A percentile compares a stretch with the other conserved stretches of the same genome.
These are phyloP conservation scores for Ocimum tenuiflorum DNA, from an alignment of 257 asterid genomes.

Conservation along the genomic window DNA sequence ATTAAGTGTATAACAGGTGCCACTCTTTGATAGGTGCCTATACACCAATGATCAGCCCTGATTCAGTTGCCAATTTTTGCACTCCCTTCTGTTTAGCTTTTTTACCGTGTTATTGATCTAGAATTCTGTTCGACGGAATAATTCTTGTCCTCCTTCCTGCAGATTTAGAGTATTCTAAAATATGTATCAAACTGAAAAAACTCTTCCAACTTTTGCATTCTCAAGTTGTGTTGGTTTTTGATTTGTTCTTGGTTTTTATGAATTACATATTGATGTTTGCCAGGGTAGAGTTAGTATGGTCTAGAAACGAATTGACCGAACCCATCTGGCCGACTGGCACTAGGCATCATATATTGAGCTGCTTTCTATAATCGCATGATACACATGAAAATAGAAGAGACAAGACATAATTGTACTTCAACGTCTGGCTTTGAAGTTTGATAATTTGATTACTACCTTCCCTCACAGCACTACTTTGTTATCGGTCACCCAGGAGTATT, in stretches of 20 bases:
- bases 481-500: too few relatives aligned
- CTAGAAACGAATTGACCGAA: not conserved
- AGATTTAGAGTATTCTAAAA: not conserved
- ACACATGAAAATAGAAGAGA: too few relatives aligned
- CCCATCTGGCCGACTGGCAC: not conserved
- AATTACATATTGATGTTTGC: not conserved
- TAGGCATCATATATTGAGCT: not conserved
- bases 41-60: too few relatives aligned
- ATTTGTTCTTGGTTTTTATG: not conserved
- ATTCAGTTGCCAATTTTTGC: too few relatives aligned
- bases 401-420: too few relatives aligned
- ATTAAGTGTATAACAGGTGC: too few relatives aligned
- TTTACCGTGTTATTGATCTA: not conserved
- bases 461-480: too few relatives aligned
- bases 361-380: constrained; percentile 2
- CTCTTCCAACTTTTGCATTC: too few relatives aligned
- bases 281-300: not conserved
- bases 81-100: not conserved
- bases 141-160: not conserved
- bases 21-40: too few relatives aligned
- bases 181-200: not conserved
- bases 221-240: too few relatives aligned
- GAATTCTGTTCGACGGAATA: not conserved
- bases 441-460: too few relatives aligned
- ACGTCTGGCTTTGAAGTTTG: too few relatives aligned